Conservation (phyloP, 257 asterid genomes). For the Catharanthus roseus region DNA sequence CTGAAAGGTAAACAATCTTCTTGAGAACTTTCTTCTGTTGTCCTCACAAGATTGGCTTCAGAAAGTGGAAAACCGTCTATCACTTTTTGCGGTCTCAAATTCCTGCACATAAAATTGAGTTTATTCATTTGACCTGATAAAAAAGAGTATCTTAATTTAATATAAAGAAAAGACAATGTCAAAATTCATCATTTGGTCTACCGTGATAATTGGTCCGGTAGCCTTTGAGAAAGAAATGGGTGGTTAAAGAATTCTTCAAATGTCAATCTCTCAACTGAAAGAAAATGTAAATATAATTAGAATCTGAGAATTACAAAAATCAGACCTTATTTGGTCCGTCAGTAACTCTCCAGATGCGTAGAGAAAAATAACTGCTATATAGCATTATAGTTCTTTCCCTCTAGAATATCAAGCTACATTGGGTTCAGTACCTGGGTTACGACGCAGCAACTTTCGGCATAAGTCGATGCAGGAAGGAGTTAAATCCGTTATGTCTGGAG, state of each 20-base stretch:
- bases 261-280: conserved; percentile 78
- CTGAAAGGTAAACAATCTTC: conserved; percentile 70
- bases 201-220: conserved; percentile 50
- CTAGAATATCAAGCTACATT: conserved; percentile 8
- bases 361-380: not conserved
- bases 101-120: conserved; percentile 31
- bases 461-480: conserved; percentile 61
- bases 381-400: not conserved
- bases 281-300: conserved; percentile 6
- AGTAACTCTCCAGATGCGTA: not conserved
- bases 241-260: conserved; percentile 92
- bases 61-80: conserved; percentile 46
- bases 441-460: conserved; percentile 70
- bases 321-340: not conserved
- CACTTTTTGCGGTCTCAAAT: conserved; percentile 40
- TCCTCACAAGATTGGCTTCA: conserved; percentile 24
- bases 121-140: conserved; percentile 4
- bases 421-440: conserved; percentile 59
- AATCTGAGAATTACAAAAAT: not conserved
- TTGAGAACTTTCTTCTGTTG: conserved; percentile 40
- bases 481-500: conserved; percentile 58
- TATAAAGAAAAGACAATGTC: conserved; percentile 12
- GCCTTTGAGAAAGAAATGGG: conserved; percentile 63
- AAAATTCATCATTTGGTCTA: conserved; percentile 26
- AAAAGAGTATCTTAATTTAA: not conserved